phyloP scores from a whole-genome alignment of 1,139 yeast species.

The Zygosaccharomyces sapae region DNA sequence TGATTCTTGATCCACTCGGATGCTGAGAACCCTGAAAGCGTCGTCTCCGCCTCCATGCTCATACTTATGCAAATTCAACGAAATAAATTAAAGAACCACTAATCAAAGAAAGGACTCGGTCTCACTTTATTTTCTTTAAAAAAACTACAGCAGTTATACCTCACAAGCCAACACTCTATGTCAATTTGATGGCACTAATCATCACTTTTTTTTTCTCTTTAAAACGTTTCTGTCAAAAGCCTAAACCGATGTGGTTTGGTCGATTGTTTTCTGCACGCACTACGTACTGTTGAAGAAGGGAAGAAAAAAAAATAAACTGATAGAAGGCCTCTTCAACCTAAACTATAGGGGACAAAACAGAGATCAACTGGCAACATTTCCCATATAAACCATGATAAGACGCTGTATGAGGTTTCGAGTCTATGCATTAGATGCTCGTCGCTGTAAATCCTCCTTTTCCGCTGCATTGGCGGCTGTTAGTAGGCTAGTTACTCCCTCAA shows the following conservation, averaged over 20 bases:
- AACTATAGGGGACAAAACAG: not conserved
- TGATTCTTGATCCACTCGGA: constrained; percentile 48
- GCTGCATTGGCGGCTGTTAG: constrained; percentile 78
- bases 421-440: constrained; percentile 8
- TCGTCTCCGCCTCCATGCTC: constrained; percentile 17
- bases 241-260: not conserved
- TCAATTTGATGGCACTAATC: no score
- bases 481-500: constrained; percentile 69
- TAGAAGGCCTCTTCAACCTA: constrained; percentile 1
- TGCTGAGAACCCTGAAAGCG: constrained; percentile 46
- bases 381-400: constrained; percentile 9
- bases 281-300: not conserved
- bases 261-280: not conserved
- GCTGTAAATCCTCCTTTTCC: constrained; percentile 42
- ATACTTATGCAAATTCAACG: not conserved
- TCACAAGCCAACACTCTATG: not conserved
- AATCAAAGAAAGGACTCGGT: not conserved
- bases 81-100: not conserved
- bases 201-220: no score
- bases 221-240: no score
- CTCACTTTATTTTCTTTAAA: not conserved
- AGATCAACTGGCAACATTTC: not conserved
- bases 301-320: not conserved
- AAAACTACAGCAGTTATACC: not conserved
- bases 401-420: not conserved